Percentiles rank a stretch among this genome's conserved stretches.
Conservation (phyloP, 768 basidiomycete species). For the Hydnomerulius pinastri region DNA sequence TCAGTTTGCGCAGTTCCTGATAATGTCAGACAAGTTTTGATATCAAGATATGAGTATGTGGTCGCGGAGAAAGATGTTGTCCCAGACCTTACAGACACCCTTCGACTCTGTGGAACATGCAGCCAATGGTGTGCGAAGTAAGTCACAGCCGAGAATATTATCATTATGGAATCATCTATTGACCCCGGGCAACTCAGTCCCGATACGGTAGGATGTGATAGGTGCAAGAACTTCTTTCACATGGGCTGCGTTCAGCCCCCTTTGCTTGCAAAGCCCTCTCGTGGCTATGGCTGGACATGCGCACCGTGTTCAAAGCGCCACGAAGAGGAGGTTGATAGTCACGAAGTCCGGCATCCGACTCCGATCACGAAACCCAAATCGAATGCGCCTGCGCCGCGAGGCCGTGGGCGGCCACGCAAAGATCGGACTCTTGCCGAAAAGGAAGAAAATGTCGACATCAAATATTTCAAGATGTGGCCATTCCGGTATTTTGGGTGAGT, state of each 20-base stretch:
- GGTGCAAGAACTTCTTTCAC: constrained; percentile 93
- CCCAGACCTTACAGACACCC: constrained; percentile 82
- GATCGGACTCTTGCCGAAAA: constrained; percentile 71
- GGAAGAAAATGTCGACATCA: constrained; percentile 76
- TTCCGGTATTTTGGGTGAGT: constrained; percentile 97
- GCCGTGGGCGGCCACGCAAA: constrained; percentile 77
- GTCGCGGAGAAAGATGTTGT: constrained; percentile 94
- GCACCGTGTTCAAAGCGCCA: constrained; percentile 88
- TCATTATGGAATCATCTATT: constrained; percentile 18
- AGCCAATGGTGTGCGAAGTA: constrained; percentile 88
- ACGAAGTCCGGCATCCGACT: constrained; percentile 62
- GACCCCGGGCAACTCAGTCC: constrained; percentile 47
- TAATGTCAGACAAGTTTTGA: constrained; percentile 74
- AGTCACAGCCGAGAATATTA: constrained; percentile 28
- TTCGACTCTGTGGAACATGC: constrained; percentile 87
- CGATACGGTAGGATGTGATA: constrained; percentile 87
- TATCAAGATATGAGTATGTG: constrained; percentile 89
- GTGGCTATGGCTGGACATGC: constrained; percentile 98
- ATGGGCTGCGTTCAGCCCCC: constrained; percentile 95
- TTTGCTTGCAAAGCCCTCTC: constrained; percentile 84
- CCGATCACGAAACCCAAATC: constrained; percentile 61
- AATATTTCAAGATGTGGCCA: constrained; percentile 89
- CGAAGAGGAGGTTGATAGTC: constrained; percentile 82
- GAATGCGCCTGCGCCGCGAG: constrained; percentile 71
- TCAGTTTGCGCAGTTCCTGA: constrained; percentile 63